phyloP scores from a whole-genome alignment of 202 grass and related monocot species.

The Saccharum hybrid region DNA sequence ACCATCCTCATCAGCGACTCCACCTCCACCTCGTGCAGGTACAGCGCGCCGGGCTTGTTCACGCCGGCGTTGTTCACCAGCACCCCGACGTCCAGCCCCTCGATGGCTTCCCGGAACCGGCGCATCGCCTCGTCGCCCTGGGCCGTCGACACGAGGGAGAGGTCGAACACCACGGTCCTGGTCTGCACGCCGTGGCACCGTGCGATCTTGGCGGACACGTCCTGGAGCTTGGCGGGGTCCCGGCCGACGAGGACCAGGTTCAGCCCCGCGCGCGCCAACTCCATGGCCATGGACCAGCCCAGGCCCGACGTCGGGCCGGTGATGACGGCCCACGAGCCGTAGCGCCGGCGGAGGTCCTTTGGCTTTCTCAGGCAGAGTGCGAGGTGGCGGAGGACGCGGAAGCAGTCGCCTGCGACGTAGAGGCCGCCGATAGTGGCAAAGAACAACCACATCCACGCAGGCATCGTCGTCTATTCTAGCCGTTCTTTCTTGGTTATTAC shows the following conservation, averaged over 20 bases:
- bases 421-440: conserved; percentile 37
- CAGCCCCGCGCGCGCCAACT: conserved; percentile 50
- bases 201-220: conserved; percentile 42
- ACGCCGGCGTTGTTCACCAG: conserved; percentile 66
- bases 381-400: conserved; percentile 35
- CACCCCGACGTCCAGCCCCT: conserved; percentile 54
- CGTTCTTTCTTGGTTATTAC: not conserved
- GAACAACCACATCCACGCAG: conserved; percentile 39
- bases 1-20: conserved; percentile 43
- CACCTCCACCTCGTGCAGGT: conserved; percentile 56
- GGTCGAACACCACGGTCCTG: conserved; percentile 54
- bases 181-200: conserved; percentile 15
- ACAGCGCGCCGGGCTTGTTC: conserved; percentile 31
- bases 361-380: not conserved
- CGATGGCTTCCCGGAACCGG: conserved; percentile 28
- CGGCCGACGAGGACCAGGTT: conserved; percentile 54
- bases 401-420: not conserved
- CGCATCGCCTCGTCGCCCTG: conserved; percentile 26
- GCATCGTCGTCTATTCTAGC: not conserved
- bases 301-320: no score
- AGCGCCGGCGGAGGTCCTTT: no score
- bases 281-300: conserved; percentile 27
- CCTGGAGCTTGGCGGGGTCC: conserved; percentile 47
- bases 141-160: not conserved
- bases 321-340: no score